Conservation (phyloP, 2,329 filamentous ascomycete species). For the Monilinia aucupariae region DNA sequence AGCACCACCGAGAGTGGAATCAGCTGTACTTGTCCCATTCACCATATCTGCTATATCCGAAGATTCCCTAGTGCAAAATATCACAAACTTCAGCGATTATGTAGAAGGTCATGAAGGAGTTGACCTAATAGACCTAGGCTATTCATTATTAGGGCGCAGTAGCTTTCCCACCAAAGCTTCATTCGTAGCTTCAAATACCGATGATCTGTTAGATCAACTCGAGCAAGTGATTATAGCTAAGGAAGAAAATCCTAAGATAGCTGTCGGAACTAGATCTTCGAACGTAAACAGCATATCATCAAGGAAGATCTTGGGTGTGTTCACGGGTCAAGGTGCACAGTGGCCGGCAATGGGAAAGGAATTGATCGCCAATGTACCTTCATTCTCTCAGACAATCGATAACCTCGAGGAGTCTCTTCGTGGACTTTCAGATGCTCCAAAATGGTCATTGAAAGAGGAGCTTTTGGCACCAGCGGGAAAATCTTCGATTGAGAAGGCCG, state of each 20-base stretch:
- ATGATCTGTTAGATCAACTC: constrained; percentile 14
- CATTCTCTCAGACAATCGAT: constrained; percentile 15
- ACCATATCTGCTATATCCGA: constrained; percentile 23
- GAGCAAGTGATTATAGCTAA: constrained; percentile 4
- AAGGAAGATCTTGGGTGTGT: constrained; percentile 18
- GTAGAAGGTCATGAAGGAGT: not conserved
- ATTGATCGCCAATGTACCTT: constrained; percentile 15
- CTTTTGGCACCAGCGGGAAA: constrained; percentile 25
- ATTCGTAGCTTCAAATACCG: constrained; percentile 14
- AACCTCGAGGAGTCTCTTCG: constrained; percentile 25
- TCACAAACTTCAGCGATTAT: constrained; percentile 1
- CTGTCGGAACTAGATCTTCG: not conserved
- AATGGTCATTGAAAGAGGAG: constrained; percentile 20
- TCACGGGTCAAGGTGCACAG: constrained; percentile 27
- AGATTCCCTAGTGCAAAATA: constrained; percentile 13
- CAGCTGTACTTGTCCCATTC: constrained; percentile 16
- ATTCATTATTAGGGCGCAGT: constrained; percentile 15
- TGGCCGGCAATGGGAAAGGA: constrained; percentile 21
- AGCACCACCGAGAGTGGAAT: constrained; percentile 24
- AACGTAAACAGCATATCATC: not conserved
- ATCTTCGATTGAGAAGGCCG: constrained; percentile 28
- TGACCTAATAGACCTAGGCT: constrained; percentile 12
- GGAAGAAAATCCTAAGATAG: constrained; percentile 2
- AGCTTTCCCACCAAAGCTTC: constrained; percentile 17
- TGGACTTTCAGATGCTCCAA: constrained; percentile 27